Percentiles rank a stretch among this genome's conserved stretches.
Conservation (phyloP, 345 rosid species). For the Aurinia saxatilis region DNA sequence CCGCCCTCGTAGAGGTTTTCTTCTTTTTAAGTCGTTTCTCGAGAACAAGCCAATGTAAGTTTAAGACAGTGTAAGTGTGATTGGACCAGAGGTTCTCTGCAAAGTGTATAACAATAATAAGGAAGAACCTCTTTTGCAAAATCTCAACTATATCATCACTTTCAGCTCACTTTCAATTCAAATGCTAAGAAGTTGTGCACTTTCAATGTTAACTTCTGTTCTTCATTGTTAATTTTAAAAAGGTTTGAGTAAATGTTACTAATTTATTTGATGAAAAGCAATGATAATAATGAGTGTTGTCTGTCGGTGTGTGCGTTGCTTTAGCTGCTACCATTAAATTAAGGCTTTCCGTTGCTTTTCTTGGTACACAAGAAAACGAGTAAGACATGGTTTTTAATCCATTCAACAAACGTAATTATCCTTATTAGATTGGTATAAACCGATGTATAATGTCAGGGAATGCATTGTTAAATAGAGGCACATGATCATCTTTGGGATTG, state of each 20-base stretch:
- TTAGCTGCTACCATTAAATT: not conserved
- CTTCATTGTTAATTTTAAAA: not conserved
- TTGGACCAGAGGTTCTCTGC: not conserved
- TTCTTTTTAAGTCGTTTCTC: slow-evolving; percentile 79
- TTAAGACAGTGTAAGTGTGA: not conserved
- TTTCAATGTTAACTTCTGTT: not conserved
- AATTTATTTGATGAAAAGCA: not conserved
- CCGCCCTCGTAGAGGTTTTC: slow-evolving; percentile 76
- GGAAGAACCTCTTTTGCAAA: not conserved
- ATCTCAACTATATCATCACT: not conserved
- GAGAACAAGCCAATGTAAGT: slow-evolving; percentile 55
- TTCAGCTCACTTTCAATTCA: not conserved
- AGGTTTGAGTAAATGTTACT: not conserved
- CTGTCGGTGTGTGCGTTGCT: slow-evolving; percentile 18
- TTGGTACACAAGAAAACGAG: slow-evolving; percentile 29
- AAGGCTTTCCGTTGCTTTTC: slow-evolving; percentile 21
- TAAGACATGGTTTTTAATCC: not conserved
- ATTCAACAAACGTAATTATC: too few species aligned
- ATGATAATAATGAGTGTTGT: not conserved
- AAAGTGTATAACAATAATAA: slow-evolving; percentile 4
- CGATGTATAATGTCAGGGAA: not conserved
- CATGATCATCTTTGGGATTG: slow-evolving; percentile 18
- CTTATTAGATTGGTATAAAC: too few species aligned
- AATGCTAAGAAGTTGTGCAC: not conserved
- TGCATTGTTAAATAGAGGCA: slow-evolving; percentile 10